Percentiles rank a stretch among this genome's conserved stretches.
Conservation (phyloP, 352 stramenopile species). For the Albugo candida region DNA sequence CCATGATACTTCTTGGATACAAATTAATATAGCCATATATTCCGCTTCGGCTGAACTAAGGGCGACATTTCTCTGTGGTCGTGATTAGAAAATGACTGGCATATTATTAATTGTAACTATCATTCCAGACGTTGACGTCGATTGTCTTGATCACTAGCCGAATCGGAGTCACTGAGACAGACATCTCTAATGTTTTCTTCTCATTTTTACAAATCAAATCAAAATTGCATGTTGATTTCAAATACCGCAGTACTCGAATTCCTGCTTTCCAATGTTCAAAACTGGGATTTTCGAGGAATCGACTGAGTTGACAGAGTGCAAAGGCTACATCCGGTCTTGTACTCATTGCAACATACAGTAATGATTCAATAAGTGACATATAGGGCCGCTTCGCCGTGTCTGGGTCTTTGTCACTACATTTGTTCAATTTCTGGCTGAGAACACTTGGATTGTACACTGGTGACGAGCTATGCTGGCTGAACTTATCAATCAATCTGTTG, state of each 20-base stretch:
- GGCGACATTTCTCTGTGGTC: background rate
- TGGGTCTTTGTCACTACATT: background rate
- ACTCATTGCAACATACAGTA: background rate
- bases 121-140: background rate
- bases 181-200: background rate
- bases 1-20: background rate
- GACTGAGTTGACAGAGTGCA: background rate
- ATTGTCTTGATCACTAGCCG: background rate
- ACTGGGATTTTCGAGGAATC: background rate
- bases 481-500: slow-evolving; percentile 2
- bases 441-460: background rate
- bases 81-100: background rate
- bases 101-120: background rate
- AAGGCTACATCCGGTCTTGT: background rate
- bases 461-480: background rate
- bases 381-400: background rate
- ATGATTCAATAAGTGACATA: background rate
- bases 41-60: background rate
- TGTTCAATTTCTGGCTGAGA: background rate
- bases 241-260: background rate
- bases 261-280: background rate
- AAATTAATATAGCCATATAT: background rate
- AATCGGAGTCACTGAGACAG: background rate
- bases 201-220: slow-evolving; percentile 3
- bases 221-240: background rate